Evolutionary conservation across 1,139 yeast species (phyloP).

Genomic region (Debaryomyces psychrophilus): DNA sequence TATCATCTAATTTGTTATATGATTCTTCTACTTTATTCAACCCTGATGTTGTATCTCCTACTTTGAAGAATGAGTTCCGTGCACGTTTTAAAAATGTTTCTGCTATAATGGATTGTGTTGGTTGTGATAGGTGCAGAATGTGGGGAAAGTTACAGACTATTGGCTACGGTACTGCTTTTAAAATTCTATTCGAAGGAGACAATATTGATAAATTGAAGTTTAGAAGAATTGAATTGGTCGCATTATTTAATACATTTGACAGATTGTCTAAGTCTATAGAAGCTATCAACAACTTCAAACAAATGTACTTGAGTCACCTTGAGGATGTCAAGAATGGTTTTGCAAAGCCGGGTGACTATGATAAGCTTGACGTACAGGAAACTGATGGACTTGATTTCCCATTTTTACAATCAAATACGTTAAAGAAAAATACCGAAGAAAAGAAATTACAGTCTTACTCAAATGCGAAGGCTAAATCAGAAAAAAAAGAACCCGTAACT

Average conservation of each 20-base stretch:
- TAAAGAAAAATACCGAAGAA: neutral
- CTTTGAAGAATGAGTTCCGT: conserved; percentile 81
- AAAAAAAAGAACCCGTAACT: conserved; percentile 13
- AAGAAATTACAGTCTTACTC: conserved; percentile 15
- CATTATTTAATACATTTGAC: conserved; percentile 88
- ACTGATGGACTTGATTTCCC: conserved; percentile 46
- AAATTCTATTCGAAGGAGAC: conserved; percentile 76
- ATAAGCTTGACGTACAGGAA: conserved; percentile 27
- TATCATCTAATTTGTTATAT: conserved; percentile 43
- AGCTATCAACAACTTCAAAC: conserved; percentile 72
- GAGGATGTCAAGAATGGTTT: conserved; percentile 44
- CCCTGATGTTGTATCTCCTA: conserved; percentile 60
- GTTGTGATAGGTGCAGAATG: conserved; percentile 94
- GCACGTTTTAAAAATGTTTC: conserved; percentile 85
- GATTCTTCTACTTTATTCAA: conserved; percentile 52
- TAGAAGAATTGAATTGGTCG: conserved; percentile 85
- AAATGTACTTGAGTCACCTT: conserved; percentile 49
- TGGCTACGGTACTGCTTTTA: conserved; percentile 95
- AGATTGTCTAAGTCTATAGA: conserved; percentile 83
- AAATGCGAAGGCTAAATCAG: neutral
- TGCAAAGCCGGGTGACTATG: conserved; percentile 49
- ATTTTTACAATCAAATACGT: conserved; percentile 24
- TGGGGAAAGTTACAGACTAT: conserved; percentile 98
- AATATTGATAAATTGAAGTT: conserved; percentile 49
- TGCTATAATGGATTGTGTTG: conserved; percentile 96